phyloP scores from a whole-genome alignment of 108 stramenopile genomes.

The Epipyxis sp. region DNA sequence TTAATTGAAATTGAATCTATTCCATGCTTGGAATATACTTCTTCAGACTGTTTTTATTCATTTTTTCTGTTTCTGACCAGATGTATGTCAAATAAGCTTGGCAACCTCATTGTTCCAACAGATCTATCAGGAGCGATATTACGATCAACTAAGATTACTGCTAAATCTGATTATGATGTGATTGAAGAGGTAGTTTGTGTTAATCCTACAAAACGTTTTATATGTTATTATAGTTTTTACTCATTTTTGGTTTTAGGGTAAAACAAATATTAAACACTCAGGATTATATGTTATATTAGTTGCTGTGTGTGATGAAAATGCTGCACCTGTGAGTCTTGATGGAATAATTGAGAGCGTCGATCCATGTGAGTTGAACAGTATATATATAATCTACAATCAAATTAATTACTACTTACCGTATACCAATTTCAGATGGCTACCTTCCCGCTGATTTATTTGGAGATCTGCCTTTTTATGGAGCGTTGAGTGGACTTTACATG shows the following conservation, averaged over 20 bases:
- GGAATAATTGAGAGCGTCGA: slow-evolving; percentile 19
- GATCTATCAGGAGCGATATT: neutral
- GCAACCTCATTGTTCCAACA: neutral
- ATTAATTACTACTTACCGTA: neutral
- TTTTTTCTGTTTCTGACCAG: neutral
- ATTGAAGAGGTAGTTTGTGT: neutral
- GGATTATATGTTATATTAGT: slow-evolving; percentile 15
- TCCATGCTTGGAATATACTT: too few species aligned
- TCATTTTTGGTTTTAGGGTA: neutral
- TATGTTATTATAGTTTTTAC: neutral
- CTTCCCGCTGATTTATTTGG: slow-evolving; percentile 25
- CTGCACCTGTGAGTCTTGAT: neutral
- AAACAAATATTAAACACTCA: neutral
- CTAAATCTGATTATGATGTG: too few species aligned
- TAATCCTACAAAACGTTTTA: neutral
- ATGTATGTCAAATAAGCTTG: neutral
- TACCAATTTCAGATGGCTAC: slow-evolving; percentile 20
- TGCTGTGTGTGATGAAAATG: slow-evolving; percentile 9
- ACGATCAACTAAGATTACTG: neutral
- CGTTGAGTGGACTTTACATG: neutral
- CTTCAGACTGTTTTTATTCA: neutral
- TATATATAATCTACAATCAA: neutral
- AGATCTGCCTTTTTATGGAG: slow-evolving; percentile 27
- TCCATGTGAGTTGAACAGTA: slow-evolving; percentile 14
- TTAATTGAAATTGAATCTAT: neutral